Percentiles rank a stretch among this genome's conserved stretches.
These are phyloP conservation scores for Plasmodium chabaudi DNA, from an alignment of 169 alveolate species.

Conservation along the genomic window DNA sequence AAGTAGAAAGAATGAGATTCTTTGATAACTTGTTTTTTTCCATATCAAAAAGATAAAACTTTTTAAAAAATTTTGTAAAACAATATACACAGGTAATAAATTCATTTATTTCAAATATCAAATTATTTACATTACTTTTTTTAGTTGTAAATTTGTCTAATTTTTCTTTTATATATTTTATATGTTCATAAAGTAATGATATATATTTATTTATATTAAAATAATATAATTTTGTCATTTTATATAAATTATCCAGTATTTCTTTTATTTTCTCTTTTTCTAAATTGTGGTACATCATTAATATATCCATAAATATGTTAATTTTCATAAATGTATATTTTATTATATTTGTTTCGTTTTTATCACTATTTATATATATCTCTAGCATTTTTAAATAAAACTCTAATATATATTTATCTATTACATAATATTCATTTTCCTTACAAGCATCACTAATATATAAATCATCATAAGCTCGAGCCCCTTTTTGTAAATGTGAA, in stretches of 20 bases:
- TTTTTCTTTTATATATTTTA: slow-evolving; percentile 25
- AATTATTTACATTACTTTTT: slow-evolving; percentile 9
- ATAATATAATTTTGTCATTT: slow-evolving; percentile 10
- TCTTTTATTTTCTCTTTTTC: slow-evolving; percentile 19
- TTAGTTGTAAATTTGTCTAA: slow-evolving; percentile 7
- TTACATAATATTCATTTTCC: not conserved
- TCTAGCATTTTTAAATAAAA: slow-evolving; percentile 36
- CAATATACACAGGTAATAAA: slow-evolving; percentile 17
- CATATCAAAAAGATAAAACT: slow-evolving; percentile 21
- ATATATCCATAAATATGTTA: slow-evolving; percentile 51
- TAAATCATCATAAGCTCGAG: slow-evolving; percentile 33
- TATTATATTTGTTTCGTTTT: slow-evolving; percentile 15
- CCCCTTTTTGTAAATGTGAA: slow-evolving; percentile 30
- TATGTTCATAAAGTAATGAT: slow-evolving; percentile 36
- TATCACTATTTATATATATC: slow-evolving; percentile 32
- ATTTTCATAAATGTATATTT: slow-evolving; percentile 29
- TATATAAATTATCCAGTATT: slow-evolving; percentile 15
- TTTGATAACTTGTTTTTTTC: slow-evolving; percentile 16
- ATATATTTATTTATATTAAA: slow-evolving; percentile 34
- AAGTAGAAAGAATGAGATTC: slow-evolving; percentile 18
- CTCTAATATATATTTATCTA: slow-evolving; percentile 27
- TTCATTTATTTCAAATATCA: slow-evolving; percentile 42
- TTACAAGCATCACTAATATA: not conserved
- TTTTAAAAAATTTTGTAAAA: slow-evolving; percentile 52
- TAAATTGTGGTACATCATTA: slow-evolving; percentile 34